Conservation (phyloP, 495 filamentous ascomycete genomes). For the Penicillium egyptiacum region DNA sequence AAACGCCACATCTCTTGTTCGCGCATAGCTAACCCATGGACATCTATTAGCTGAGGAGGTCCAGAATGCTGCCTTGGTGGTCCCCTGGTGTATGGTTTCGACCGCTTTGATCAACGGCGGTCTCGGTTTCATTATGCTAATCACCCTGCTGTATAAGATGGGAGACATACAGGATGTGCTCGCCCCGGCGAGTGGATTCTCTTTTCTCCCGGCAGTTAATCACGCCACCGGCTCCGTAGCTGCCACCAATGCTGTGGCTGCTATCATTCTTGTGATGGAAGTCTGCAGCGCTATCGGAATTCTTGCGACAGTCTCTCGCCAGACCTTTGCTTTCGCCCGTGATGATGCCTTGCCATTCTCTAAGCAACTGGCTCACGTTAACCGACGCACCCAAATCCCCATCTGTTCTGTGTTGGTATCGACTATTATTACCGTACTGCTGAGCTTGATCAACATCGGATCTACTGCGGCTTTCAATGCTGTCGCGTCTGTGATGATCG, state of each 20-base stretch:
- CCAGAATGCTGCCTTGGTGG: constrained; percentile 42
- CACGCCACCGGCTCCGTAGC: constrained; percentile 30
- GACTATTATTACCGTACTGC: constrained; percentile 48
- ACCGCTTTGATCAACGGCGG: constrained; percentile 44
- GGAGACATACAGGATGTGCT: constrained; percentile 39
- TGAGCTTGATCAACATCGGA: constrained; percentile 48
- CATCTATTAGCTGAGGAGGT: constrained; percentile 45
- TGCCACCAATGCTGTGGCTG: constrained; percentile 37
- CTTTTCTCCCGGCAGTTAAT: constrained; percentile 38
- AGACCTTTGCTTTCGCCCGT: constrained; percentile 53
- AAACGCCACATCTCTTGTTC: neutral
- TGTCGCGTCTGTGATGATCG: constrained; percentile 44
- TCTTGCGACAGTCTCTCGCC: constrained; percentile 44
- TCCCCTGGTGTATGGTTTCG: constrained; percentile 49
- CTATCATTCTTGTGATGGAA: constrained; percentile 41
- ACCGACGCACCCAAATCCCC: constrained; percentile 48
- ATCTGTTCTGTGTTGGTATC: constrained; percentile 53
- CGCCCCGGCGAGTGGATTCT: constrained; percentile 35
- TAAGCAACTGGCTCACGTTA: constrained; percentile 35
- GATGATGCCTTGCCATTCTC: constrained; percentile 50
- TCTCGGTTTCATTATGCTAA: constrained; percentile 43
- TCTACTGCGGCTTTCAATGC: constrained; percentile 49
- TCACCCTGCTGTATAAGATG: constrained; percentile 49
- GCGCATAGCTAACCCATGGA: constrained; percentile 15
- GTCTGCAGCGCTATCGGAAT: constrained; percentile 43